Conservation (phyloP, 139 green algal genomes). For the Coelastrella sp. region DNA sequence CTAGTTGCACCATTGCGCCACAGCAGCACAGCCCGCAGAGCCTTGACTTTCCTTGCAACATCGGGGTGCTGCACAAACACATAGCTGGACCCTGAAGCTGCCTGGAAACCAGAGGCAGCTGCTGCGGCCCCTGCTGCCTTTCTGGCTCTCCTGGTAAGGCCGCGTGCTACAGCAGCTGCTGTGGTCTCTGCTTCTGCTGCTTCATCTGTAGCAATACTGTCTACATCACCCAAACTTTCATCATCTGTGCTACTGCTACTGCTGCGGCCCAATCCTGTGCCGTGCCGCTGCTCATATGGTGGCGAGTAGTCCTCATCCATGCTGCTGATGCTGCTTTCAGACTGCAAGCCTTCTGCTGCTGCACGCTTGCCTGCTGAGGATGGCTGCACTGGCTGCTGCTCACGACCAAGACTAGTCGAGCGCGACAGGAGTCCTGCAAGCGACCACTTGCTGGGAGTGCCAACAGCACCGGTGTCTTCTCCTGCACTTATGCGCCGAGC, state of each 20-base stretch:
- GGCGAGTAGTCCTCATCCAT: neutral
- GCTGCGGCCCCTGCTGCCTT: neutral
- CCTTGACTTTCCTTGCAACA: neutral
- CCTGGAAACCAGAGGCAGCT: neutral
- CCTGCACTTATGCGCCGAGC: neutral
- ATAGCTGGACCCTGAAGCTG: neutral
- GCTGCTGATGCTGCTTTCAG: neutral
- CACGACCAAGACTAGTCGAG: neutral
- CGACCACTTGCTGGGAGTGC: neutral
- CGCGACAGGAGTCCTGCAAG: neutral
- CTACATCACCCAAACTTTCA: too few relatives aligned
- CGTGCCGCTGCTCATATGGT: too few relatives aligned
- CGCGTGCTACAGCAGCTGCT: neutral
- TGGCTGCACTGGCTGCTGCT: neutral
- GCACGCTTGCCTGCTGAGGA: neutral
- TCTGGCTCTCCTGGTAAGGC: neutral
- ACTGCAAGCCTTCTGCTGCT: slow-evolving; percentile 1
- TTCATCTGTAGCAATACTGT: neutral
- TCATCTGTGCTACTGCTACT: neutral
- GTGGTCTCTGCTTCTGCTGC: neutral
- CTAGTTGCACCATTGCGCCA: slow-evolving; percentile 15
- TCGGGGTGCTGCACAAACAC: slow-evolving; percentile 2
- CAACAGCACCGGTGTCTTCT: neutral
- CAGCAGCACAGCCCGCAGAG: slow-evolving; percentile 38
- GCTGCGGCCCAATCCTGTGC: neutral